A percentile compares a stretch with the other conserved stretches of the same genome.
phyloP scores from a whole-genome alignment of 2,329 filamentous ascomycete genomes.

The Talaromyces sp. region DNA sequence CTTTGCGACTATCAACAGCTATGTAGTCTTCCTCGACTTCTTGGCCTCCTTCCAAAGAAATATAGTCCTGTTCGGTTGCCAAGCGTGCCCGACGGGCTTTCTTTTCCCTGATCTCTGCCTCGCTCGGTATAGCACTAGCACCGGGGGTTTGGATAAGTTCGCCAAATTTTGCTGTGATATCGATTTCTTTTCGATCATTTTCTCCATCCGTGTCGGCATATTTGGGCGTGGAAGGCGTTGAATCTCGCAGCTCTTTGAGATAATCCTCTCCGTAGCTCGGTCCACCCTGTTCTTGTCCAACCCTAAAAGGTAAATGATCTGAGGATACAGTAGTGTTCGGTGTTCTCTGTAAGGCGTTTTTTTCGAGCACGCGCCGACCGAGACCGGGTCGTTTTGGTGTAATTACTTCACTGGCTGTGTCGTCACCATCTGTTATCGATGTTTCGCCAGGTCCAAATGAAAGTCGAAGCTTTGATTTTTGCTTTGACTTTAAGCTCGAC shows the following conservation, averaged over 20 bases:
- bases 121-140: slow-evolving; percentile 62
- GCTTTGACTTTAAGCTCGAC: slow-evolving; percentile 50
- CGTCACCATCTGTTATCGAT: slow-evolving; percentile 51
- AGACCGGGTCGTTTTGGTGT: slow-evolving; percentile 58
- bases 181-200: slow-evolving; percentile 51
- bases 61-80: slow-evolving; percentile 59
- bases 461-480: slow-evolving; percentile 69
- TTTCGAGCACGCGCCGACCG: slow-evolving; percentile 62
- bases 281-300: slow-evolving; percentile 61
- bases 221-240: slow-evolving; percentile 77
- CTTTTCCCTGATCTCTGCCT: slow-evolving; percentile 82
- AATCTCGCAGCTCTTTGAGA: slow-evolving; percentile 76
- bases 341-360: slow-evolving; percentile 60
- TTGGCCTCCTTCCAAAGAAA: slow-evolving; percentile 34
- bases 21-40: slow-evolving; percentile 42
- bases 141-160: slow-evolving; percentile 31
- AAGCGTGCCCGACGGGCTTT: slow-evolving; percentile 82
- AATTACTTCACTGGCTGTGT: slow-evolving; percentile 47
- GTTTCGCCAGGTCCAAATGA: slow-evolving; percentile 67
- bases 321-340: slow-evolving; percentile 41
- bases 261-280: slow-evolving; percentile 84
- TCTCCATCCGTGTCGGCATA: slow-evolving; percentile 36
- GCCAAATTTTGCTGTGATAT: slow-evolving; percentile 47
- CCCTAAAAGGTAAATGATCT: slow-evolving; percentile 54
- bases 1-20: slow-evolving; percentile 48